Base-by-base conservation (phyloP, 2,329 filamentous ascomycete genomes). In the Aspergillus transmontanensis region DNA sequence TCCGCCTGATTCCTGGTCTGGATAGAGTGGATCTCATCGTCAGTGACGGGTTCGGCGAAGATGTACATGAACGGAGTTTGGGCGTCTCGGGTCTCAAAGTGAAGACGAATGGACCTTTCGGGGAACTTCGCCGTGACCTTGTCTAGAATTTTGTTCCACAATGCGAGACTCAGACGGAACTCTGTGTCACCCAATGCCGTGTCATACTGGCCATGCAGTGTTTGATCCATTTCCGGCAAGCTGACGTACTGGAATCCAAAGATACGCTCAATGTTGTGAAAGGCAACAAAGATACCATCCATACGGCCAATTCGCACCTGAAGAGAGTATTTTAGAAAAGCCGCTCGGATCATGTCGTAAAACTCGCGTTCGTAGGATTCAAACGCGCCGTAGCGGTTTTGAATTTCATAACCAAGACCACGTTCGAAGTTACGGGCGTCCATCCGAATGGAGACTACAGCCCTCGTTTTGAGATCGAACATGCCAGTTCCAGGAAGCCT, bases 241-340 rank as follows among this genome's bases (percentile, higher is more conserved):
- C 89, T 89, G 64, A 99, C 86, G 75, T 99, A 99, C 78, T 99
- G 95, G 77, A 99, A 99, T 6, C 95, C 95, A 75, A 99, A 99
- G 57, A 99, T 96, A 60, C 94, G 90, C 78, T 94, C 86, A 2
- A 93, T 92, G 75, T 99, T 99, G 82, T 99, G 95, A 75, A 89
- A 99, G 2, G 95, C 95, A 26, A 98, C 91, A 73, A 98, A 99
- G 57, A 98, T 97, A 59, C 95, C 95, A 74, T 99, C 94, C 96
- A 99, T 99, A 57, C 94, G 89, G 21, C 96, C 95, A 87, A 99
- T 96, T 51, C 95, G 91, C 32, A 94, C 96, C 79, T 99, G 95
- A 34, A 99, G 83, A 11, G 94, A 97, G 77, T 99, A 99, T 74
- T 99, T 99, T 60, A 99, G 82, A 80, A 99, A 94, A 0, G 94